phyloP scores from a whole-genome alignment of 495 filamentous ascomycete genomes.

The Chaetomium fimeti region DNA sequence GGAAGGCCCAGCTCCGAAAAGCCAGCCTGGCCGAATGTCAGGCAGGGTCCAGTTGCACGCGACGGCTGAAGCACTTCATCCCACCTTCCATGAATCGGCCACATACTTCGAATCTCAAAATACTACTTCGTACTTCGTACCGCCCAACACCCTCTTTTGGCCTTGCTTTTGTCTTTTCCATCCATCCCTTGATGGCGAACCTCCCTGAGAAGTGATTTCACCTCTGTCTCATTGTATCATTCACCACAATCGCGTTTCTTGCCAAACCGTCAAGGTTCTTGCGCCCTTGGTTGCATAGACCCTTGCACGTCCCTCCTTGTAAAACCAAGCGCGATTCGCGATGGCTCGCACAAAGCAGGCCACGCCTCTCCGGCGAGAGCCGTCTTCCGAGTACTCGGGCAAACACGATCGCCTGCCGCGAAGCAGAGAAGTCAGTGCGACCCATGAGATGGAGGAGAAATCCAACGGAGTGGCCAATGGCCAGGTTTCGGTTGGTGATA shows the following conservation, averaged over 20 bases:
- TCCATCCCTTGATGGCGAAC: neutral
- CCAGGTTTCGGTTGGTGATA: neutral
- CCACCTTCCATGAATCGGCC: neutral
- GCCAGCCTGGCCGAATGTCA: constrained; percentile 27
- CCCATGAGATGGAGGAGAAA: constrained; percentile 18
- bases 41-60: neutral
- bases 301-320: no score
- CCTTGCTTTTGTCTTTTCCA: neutral
- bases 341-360: constrained; percentile 76
- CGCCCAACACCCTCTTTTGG: constrained; percentile 15
- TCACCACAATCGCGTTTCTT: neutral
- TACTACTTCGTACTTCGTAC: no score
- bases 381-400: constrained; percentile 60
- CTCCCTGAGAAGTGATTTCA: neutral
- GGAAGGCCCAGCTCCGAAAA: constrained; percentile 17
- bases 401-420: constrained; percentile 38
- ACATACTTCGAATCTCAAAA: neutral
- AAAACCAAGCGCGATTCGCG: neutral
- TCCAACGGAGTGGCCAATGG: constrained; percentile 41
- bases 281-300: neutral
- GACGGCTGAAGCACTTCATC: neutral
- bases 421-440: constrained; percentile 29
- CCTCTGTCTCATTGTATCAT: neutral
- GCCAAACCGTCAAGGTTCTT: constrained; percentile 18
- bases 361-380: constrained; percentile 61